Conservation (phyloP, 768 basidiomycete species). For the Russula emetica region DNA sequence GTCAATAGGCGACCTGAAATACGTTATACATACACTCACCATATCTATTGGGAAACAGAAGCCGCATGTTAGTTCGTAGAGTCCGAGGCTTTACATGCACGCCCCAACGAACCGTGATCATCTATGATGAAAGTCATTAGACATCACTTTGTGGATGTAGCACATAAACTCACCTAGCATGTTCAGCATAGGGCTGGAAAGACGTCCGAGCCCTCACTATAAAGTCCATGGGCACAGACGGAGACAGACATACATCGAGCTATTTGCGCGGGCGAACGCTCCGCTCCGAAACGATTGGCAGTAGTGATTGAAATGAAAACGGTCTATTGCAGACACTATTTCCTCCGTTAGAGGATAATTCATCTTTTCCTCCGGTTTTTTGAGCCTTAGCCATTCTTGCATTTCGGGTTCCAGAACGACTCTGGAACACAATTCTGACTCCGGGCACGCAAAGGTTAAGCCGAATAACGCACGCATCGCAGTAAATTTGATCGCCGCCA, state of each 20-base stretch:
- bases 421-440: slow-evolving; percentile 35
- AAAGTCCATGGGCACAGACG: background rate
- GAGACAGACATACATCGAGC: slow-evolving; percentile 65
- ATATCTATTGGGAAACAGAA: slow-evolving; percentile 2
- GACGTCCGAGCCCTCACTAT: background rate
- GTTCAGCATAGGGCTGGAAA: slow-evolving; percentile 72
- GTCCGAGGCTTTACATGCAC: background rate
- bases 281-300: slow-evolving; percentile 81
- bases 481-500: slow-evolving; percentile 94
- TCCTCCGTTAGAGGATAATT: slow-evolving; percentile 59
- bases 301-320: slow-evolving; percentile 90
- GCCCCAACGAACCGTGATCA: slow-evolving; percentile 62
- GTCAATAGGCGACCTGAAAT: background rate
- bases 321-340: slow-evolving; percentile 71
- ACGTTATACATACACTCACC: slow-evolving; percentile 5
- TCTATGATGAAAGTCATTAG: slow-evolving; percentile 40
- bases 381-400: slow-evolving; percentile 73
- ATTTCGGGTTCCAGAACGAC: slow-evolving; percentile 84
- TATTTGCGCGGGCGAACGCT: slow-evolving; percentile 87
- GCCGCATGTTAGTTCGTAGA: background rate
- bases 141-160: slow-evolving; percentile 8
- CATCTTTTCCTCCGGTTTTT: slow-evolving; percentile 57
- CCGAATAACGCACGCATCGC: slow-evolving; percentile 57
- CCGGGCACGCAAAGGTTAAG: background rate
- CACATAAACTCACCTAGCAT: slow-evolving; percentile 59